Conservation (phyloP, 345 rosid species). For the Populus davidiana region DNA sequence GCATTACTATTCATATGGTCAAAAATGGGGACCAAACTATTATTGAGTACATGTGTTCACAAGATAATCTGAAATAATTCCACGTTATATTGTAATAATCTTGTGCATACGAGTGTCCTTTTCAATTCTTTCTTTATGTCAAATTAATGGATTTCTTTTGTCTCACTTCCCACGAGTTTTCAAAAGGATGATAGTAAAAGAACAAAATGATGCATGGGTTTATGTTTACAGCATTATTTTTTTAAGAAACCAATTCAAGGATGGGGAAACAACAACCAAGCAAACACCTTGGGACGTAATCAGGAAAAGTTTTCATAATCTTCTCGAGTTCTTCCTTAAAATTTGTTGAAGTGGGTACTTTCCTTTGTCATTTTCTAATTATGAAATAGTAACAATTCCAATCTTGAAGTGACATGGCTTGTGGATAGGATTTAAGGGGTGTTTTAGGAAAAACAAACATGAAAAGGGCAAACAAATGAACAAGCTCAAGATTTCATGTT, state of each 20-base stretch:
- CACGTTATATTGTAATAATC: neutral
- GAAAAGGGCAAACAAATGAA: constrained; percentile 5
- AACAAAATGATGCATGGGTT: neutral
- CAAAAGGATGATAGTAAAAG: neutral
- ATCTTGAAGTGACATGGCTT: neutral
- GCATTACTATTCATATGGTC: neutral
- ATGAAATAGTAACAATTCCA: neutral
- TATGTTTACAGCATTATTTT: neutral
- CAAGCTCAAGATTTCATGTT: constrained; percentile 19
- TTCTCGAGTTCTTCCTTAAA: neutral
- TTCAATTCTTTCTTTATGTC: neutral
- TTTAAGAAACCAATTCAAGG: neutral
- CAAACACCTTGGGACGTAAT: neutral
- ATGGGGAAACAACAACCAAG: neutral
- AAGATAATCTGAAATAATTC: neutral
- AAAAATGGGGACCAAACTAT: neutral
- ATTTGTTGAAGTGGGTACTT: neutral
- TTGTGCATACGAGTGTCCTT: neutral
- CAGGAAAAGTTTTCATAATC: neutral
- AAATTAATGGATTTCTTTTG: neutral
- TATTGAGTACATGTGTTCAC: neutral
- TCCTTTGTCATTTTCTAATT: constrained; percentile 2
- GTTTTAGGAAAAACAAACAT: neutral
- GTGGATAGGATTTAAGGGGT: constrained; percentile 21
- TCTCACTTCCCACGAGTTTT: neutral